A percentile compares a stretch with the other conserved stretches of the same genome.
Conservation (phyloP, 768 basidiomycete genomes). For the Boletus rufocinnamomeus region DNA sequence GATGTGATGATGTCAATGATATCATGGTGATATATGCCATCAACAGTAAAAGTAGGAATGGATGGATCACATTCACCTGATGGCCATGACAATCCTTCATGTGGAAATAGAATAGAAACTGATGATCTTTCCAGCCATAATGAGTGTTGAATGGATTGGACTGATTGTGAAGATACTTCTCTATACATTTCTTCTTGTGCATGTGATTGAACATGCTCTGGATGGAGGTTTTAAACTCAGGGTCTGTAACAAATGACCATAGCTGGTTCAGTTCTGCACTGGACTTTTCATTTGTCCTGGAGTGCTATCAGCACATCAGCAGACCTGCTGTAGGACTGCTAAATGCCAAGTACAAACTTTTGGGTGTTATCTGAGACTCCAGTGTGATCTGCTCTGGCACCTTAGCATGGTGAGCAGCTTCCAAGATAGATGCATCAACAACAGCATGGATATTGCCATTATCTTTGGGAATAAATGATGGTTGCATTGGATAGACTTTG, state of each 20-base stretch:
- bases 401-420: too few relatives aligned
- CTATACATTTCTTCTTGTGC: background rate
- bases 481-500: background rate
- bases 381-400: too few relatives aligned
- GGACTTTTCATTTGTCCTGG: conserved; percentile 33
- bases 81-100: background rate
- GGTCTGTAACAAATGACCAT: conserved; percentile 27
- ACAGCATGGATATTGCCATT: background rate
- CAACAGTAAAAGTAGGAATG: background rate
- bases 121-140: conserved; percentile 7
- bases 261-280: conserved; percentile 29
- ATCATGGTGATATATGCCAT: background rate
- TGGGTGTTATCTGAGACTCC: conserved; percentile 28
- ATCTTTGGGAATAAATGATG: background rate
- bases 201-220: conserved; percentile 19
- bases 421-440: background rate
- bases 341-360: conserved; percentile 16
- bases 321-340: conserved; percentile 23
- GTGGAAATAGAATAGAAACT: conserved; percentile 2
- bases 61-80: background rate
- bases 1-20: conserved; percentile 9
- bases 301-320: conserved; percentile 36
- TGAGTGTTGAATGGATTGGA: conserved; percentile 1
- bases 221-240: conserved; percentile 19
- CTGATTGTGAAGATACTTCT: conserved; percentile 7